Conservation (phyloP, 2,329 filamentous ascomycete species). For the Cucurbitaria berberidis region DNA sequence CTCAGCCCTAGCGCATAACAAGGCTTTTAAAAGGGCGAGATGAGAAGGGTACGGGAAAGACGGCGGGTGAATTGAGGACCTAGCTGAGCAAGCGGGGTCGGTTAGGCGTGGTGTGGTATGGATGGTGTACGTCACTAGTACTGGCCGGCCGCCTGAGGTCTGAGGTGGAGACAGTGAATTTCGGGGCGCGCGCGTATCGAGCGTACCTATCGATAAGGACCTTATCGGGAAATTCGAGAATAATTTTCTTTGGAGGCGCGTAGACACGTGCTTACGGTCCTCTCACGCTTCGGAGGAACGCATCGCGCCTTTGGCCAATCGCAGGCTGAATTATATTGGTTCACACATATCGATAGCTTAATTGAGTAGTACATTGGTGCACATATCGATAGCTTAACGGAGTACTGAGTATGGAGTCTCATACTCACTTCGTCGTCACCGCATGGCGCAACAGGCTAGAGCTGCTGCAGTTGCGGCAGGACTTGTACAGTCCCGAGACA, state of each 20-base stretch:
- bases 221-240: neutral
- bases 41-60: too few species aligned
- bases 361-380: neutral
- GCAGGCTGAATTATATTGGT: too few species aligned
- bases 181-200: too few species aligned
- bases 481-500: constrained; percentile 62
- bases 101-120: neutral
- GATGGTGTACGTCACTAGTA: neutral
- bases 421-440: constrained; percentile 15
- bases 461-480: constrained; percentile 68
- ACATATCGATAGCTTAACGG: neutral
- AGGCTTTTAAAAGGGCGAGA: neutral
- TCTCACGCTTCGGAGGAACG: constrained; percentile 4
- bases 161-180: neutral
- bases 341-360: too few species aligned
- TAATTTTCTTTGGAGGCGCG: constrained; percentile 1
- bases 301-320: constrained; percentile 19
- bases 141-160: too few species aligned
- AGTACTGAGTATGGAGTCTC: constrained; percentile 17
- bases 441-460: constrained; percentile 69
- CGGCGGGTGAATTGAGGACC: too few species aligned
- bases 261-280: constrained; percentile 5
- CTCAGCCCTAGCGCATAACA: too few species aligned
- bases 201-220: constrained; percentile 14
- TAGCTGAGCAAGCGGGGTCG: too few species aligned